A percentile compares a stretch with the other conserved stretches of the same genome.
phyloP scores from a whole-genome alignment of 2,329 filamentous ascomycete genomes.

The Colletotrichum aenigma region DNA sequence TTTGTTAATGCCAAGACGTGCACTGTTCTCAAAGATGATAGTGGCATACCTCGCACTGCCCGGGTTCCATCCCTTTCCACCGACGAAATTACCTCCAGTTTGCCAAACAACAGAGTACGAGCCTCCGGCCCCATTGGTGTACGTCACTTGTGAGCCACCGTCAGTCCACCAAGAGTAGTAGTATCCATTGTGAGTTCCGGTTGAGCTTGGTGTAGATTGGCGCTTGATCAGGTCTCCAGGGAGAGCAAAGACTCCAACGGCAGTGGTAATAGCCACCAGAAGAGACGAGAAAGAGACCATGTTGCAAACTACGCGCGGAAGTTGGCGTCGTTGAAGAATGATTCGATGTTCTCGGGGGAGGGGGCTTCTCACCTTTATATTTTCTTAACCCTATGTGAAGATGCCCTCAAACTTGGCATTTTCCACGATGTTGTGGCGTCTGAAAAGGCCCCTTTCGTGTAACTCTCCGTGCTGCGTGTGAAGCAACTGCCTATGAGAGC shows the following conservation, averaged over 20 bases:
- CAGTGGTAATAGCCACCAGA: not conserved
- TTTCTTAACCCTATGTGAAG: not conserved
- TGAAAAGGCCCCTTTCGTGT: not conserved
- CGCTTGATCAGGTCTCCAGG: conserved; percentile 5
- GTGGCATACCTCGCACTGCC: conserved; percentile 49
- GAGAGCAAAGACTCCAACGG: not conserved
- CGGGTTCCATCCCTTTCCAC: conserved; percentile 63
- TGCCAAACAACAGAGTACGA: conserved; percentile 50
- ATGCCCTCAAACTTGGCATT: not conserved
- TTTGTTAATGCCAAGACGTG: not conserved
- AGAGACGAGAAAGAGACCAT: conserved; percentile 6
- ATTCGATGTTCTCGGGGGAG: not conserved
- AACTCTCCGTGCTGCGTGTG: not conserved
- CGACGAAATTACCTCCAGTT: conserved; percentile 56
- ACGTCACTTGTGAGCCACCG: conserved; percentile 42
- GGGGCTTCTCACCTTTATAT: not conserved
- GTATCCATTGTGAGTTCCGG: conserved; percentile 43
- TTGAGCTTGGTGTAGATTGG: conserved; percentile 36
- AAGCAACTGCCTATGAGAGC: not conserved
- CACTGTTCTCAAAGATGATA: conserved; percentile 1
- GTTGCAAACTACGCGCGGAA: not conserved
- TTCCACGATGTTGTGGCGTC: not conserved
- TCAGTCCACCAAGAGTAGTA: conserved; percentile 57
- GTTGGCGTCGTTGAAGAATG: not conserved
- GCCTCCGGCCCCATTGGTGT: conserved; percentile 45